Conservation (phyloP, 2,329 filamentous ascomycete genomes). For the Sarocladium strictum region DNA sequence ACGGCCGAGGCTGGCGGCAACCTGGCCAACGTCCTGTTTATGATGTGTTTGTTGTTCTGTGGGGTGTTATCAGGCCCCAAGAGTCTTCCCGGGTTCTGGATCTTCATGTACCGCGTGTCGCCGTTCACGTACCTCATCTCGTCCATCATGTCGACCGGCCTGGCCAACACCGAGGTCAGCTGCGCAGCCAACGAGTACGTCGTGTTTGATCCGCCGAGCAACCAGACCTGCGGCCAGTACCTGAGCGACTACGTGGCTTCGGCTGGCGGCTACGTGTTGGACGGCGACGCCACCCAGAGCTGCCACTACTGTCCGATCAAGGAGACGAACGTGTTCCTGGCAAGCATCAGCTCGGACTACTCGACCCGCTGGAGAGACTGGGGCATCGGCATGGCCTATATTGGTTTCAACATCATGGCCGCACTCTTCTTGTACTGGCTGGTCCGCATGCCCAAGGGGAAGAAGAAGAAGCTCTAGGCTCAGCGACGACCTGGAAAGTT, state of each 20-base stretch:
- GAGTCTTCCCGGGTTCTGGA: slow-evolving; percentile 63
- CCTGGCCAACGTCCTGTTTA: slow-evolving; percentile 60
- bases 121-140: slow-evolving; percentile 35
- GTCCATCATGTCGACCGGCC: slow-evolving; percentile 20
- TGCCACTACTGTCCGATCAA: slow-evolving; percentile 42
- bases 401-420: slow-evolving; percentile 44
- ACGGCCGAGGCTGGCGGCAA: slow-evolving; percentile 63
- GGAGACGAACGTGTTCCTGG: slow-evolving; percentile 34
- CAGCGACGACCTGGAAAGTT: background rate
- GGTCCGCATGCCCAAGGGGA: slow-evolving; percentile 32
- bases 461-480: slow-evolving; percentile 12
- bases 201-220: slow-evolving; percentile 49
- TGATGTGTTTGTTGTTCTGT: slow-evolving; percentile 60
- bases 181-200: slow-evolving; percentile 63
- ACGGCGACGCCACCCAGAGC: slow-evolving; percentile 40
- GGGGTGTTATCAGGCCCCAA: slow-evolving; percentile 53
- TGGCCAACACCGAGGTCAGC: slow-evolving; percentile 20
- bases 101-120: slow-evolving; percentile 64
- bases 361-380: slow-evolving; percentile 50
- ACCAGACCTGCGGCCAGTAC: slow-evolving; percentile 51
- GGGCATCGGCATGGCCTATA: slow-evolving; percentile 49
- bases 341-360: slow-evolving; percentile 36
- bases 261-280: slow-evolving; percentile 45
- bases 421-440: slow-evolving; percentile 47
- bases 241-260: too few species aligned